These are phyloP conservation scores for Pseudocercospora fijiensis DNA, from an alignment of 2,329 filamentous ascomycete genomes.

Conservation along the genomic window DNA sequence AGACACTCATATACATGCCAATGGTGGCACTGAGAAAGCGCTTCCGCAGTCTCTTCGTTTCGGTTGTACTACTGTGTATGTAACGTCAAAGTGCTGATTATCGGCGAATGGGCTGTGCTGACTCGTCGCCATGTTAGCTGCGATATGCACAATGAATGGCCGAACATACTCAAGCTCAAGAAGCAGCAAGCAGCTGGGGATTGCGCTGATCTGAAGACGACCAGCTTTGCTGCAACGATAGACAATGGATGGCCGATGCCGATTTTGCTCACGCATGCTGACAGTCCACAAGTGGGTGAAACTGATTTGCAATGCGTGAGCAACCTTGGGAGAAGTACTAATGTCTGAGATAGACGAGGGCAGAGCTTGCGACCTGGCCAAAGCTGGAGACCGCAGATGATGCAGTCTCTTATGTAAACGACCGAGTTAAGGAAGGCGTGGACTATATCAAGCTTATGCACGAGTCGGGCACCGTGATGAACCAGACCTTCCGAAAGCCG, in stretches of 20 bases:
- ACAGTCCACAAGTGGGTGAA: conserved; percentile 31
- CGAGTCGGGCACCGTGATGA: conserved; percentile 44
- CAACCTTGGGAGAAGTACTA: conserved; percentile 9
- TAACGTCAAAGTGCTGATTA: conserved; percentile 26
- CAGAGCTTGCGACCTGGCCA: conserved; percentile 50
- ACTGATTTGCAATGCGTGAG: not conserved
- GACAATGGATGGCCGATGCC: conserved; percentile 54
- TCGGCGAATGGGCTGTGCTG: not conserved
- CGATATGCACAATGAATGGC: conserved; percentile 47
- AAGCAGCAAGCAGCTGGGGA: conserved; percentile 38
- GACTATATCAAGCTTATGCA: conserved; percentile 56
- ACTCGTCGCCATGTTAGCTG: not conserved
- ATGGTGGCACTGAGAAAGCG: conserved; percentile 42
- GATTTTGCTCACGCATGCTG: conserved; percentile 44
- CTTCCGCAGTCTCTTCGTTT: conserved; percentile 50
- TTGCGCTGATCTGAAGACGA: conserved; percentile 51
- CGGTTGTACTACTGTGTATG: conserved; percentile 54
- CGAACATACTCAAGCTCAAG: conserved; percentile 37
- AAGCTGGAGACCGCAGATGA: conserved; percentile 45
- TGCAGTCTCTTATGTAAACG: conserved; percentile 46
- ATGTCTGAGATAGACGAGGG: conserved; percentile 27
- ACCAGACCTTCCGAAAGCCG: conserved; percentile 36
- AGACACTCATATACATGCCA: conserved; percentile 52
- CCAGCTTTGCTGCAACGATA: conserved; percentile 52
- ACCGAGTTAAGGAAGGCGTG: conserved; percentile 43